Percentiles rank a stretch among this genome's conserved stretches.
Evolutionary conservation across 805 yeast genomes (phyloP).

Genomic region (Yamadazyma paraphyllophila): DNA sequence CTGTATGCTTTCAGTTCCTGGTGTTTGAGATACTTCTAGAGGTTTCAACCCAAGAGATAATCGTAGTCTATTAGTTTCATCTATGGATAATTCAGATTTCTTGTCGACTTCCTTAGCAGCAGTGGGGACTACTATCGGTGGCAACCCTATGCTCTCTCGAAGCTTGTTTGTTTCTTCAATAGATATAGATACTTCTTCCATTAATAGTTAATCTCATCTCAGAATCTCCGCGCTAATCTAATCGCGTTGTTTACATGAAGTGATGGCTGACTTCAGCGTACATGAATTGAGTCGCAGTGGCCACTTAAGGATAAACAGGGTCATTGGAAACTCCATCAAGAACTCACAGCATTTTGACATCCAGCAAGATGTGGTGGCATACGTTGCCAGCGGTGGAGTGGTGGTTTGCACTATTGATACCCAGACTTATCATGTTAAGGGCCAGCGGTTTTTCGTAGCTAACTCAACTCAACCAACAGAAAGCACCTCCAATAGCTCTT

Average conservation of each 20-base stretch:
- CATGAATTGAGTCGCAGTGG: not conserved
- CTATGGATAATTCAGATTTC: slow-evolving; percentile 31
- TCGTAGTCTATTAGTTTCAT: slow-evolving; percentile 57
- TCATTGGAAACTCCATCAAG: slow-evolving; percentile 48
- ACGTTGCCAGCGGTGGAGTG: slow-evolving; percentile 60
- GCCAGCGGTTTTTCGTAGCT: slow-evolving; percentile 55
- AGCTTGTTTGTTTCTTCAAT: slow-evolving; percentile 45
- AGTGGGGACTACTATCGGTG: slow-evolving; percentile 27
- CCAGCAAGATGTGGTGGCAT: slow-evolving; percentile 44
- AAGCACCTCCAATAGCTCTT: not conserved
- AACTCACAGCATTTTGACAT: slow-evolving; percentile 37
- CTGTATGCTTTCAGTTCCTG: not conserved
- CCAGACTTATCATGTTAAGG: slow-evolving; percentile 11
- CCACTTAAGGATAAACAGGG: slow-evolving; percentile 16
- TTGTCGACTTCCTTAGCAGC: not conserved
- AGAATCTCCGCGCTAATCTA: not conserved
- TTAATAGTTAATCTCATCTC: slow-evolving; percentile 3
- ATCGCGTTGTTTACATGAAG: slow-evolving; percentile 1
- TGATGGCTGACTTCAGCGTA: not conserved
- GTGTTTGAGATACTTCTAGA: slow-evolving; percentile 25
- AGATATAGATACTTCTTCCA: slow-evolving; percentile 28
- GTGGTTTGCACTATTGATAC: slow-evolving; percentile 41
- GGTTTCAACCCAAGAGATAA: slow-evolving; percentile 53
- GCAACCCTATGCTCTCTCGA: slow-evolving; percentile 37
- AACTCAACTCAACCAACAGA: slow-evolving; percentile 19